Base-by-base conservation (phyloP, 495 filamentous ascomycete species). In the Podospora didyma region DNA sequence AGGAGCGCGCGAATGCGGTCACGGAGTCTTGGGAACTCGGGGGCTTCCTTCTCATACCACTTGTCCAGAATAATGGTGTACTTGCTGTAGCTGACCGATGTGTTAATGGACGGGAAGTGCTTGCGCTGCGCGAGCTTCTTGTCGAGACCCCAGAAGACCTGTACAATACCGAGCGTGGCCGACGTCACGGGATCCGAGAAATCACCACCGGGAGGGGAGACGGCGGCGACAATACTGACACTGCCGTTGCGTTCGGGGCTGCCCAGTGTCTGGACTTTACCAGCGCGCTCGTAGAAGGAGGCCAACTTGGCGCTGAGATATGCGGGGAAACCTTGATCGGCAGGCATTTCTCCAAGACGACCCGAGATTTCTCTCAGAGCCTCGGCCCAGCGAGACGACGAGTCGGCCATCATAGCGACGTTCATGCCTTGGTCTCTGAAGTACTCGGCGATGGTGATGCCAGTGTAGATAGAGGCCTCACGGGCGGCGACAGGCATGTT, bases 391-490 rank as follows among this genome's bases (percentile, higher is more conserved):
- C 94, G 90, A 46, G 95, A 99, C 58, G 93, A 90, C 22, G 93
- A 97, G 74, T 99, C 95, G 53, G 94, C 95, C 93, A 99, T 97
- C 94, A 99, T 97, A 61, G 94, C 91, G 17, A 97, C 93, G 71
- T 93, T 82, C 78, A 97, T 96, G 61, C 94, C 94, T 77, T 97
- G 92, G 67, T 99, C 94, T 72, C 94, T 88, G 83, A 97, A 97
- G 70, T 99, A 98, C 73, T 98, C 93, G 44, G 95, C 91, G 7
- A 97, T 87, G 2, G 94, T 97, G 62, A 97, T 97, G 70, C 95
- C 94, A 34, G 94, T 99, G 76, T 97, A 99, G 69, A 99, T 99
- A 46, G 94, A 99, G 57, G 94, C 94, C 73, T 99, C 94, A 76
- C 94, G 92, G 50, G 94, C 94, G 55, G 94, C 94, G 67, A 99